Base-by-base conservation (phyloP, 2,329 filamentous ascomycete genomes). In the Pezicula neosporulosa region DNA sequence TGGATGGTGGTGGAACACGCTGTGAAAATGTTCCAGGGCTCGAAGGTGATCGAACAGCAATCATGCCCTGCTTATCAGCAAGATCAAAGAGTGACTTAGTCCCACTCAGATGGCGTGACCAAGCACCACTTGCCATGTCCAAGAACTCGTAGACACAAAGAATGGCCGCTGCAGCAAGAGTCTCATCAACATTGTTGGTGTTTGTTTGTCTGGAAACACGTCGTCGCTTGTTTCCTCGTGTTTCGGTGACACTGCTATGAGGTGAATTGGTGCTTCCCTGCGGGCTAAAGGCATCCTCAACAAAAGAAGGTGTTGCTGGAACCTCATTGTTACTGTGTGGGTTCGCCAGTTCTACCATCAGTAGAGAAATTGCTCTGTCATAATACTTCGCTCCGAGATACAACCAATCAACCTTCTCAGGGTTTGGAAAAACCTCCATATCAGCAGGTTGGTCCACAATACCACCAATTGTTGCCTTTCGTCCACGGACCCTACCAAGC, bases 101-200 rank as follows among this genome's bases (percentile, higher is more conserved):
- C 1, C 83, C 83, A 57, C 81, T 85, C 6, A 87, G 68, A 68
- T 87, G 85, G 4, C 81, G 74, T 30, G 78, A 76, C 83, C 83
- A 87, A 18, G 83, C 82, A 0, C 75, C 74, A 2, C 77, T 78
- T 1, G 81, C 84, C 1, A 81, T 80, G 63, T 86, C 82, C n/a
- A 87, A 70, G 52, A 86, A 82, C 56, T 87, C 84, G 61, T 86
- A 87, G 0, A 84, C 80, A 52, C 82, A 86, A 2, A 88, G 66
- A 13, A 87, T 86, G 0, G 83, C 82, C 2, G 83, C 83, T 2
- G 84, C 82, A 8, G 83, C 82, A 19, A 86, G 72, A 3, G 86
- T 73, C 52, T 87, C 82, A 56, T 86, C 82, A 4, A 76, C 72
- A 55, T 75, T 75, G 45, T 72, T 72, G 35, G 70, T 60, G 35